Percentiles rank a stretch among this genome's conserved stretches.
Conservation (phyloP, 2,329 filamentous ascomycete genomes). For the Alternaria brassicicola region DNA sequence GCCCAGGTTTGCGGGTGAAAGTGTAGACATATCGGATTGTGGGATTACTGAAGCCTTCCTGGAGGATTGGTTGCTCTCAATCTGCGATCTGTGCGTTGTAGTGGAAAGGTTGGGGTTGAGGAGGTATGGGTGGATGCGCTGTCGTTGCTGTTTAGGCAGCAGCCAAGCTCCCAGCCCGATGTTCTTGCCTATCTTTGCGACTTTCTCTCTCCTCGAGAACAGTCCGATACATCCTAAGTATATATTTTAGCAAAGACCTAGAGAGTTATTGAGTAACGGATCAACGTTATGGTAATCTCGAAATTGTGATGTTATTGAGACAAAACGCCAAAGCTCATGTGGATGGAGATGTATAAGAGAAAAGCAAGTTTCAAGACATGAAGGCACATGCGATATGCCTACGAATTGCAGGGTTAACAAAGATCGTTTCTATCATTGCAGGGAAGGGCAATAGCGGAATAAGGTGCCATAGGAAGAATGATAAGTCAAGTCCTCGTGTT, state of each 20-base stretch:
- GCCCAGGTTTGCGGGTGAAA: neutral
- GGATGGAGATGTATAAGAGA: no score
- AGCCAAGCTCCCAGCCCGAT: neutral
- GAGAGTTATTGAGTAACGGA: no score
- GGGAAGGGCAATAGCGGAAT: neutral
- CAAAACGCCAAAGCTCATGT: no score
- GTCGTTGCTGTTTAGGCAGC: neutral
- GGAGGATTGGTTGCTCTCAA: no score
- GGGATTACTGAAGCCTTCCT: neutral
- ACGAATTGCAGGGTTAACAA: accelerated
- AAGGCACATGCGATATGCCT: neutral
- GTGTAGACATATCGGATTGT: no score
- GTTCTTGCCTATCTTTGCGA: neutral
- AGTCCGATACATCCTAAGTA: no score
- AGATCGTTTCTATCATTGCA: neutral
- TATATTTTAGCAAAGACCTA: no score
- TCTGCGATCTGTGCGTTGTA: neutral
- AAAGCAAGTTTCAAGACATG: no score
- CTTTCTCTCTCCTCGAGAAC: no score
- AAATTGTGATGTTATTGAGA: no score
- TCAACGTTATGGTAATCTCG: no score
- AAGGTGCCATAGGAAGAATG: neutral
- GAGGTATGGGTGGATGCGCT: neutral
- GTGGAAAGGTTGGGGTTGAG: neutral
- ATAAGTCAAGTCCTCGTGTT: neutral